These are phyloP conservation scores for Saccharomycopsis javanensis DNA, from an alignment of 805 yeast species.

Conservation along the genomic window DNA sequence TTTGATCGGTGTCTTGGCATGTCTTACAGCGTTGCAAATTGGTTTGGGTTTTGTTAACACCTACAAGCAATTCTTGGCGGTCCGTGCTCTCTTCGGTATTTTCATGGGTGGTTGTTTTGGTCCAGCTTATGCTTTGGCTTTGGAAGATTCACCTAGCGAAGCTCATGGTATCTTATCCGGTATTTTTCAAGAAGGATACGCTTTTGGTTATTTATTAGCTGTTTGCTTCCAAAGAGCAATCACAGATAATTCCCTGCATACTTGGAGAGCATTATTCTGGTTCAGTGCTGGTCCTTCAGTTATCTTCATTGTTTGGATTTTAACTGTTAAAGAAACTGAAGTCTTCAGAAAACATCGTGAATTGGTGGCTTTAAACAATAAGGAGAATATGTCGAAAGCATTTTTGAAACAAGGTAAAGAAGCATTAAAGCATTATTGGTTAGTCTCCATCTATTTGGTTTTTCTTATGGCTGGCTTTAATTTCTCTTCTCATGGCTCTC, in stretches of 20 bases:
- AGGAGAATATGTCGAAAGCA: conserved; percentile 18
- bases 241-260: conserved; percentile 39
- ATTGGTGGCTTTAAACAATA: conserved; percentile 18
- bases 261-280: conserved; percentile 71
- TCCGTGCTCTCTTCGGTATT: conserved; percentile 52
- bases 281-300: conserved; percentile 61
- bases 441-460: conserved; percentile 46
- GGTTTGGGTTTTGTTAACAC: conserved; percentile 55
- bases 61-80: conserved; percentile 49
- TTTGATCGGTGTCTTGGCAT: conserved; percentile 34
- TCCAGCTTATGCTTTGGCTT: conserved; percentile 53
- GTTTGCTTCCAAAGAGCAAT: conserved; percentile 60
- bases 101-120: conserved; percentile 56
- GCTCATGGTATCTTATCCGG: conserved; percentile 60
- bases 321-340: conserved; percentile 50
- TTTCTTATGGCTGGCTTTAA: conserved; percentile 60
- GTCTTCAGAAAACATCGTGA: conserved; percentile 32
- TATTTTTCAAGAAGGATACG: conserved; percentile 46
- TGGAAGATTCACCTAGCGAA: conserved; percentile 51
- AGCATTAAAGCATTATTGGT: conserved; percentile 47
- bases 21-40: conserved; percentile 45
- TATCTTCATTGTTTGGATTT: conserved; percentile 48
- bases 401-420: conserved; percentile 20
- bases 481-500: conserved; percentile 66
- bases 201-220: conserved; percentile 57